phyloP scores from a whole-genome alignment of 805 yeast species.

The Ogataea haglerorum region DNA sequence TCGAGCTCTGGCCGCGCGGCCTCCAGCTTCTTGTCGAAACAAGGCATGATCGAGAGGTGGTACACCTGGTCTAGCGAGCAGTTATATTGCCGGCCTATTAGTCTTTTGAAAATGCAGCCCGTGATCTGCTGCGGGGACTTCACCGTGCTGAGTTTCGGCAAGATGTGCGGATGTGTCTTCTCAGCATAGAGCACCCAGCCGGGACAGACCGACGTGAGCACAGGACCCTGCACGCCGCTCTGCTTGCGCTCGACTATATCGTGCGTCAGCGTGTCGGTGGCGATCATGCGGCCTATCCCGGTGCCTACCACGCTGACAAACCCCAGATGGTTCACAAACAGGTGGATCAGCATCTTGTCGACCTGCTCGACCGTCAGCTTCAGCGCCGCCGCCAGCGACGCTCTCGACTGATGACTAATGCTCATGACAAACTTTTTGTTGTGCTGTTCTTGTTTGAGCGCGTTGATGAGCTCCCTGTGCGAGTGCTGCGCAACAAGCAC shows the following conservation, averaged over 20 bases:
- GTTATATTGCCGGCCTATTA: slow-evolving; percentile 38
- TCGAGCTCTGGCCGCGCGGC: slow-evolving; percentile 78
- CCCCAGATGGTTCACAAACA: slow-evolving; percentile 60
- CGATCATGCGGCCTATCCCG: slow-evolving; percentile 71
- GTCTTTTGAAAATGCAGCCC: slow-evolving; percentile 66
- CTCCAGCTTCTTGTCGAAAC: slow-evolving; percentile 94
- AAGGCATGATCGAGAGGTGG: slow-evolving; percentile 91
- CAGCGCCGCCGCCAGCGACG: slow-evolving; percentile 72
- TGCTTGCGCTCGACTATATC: slow-evolving; percentile 29
- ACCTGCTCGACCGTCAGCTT: slow-evolving; percentile 47
- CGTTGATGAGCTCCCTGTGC: slow-evolving; percentile 69
- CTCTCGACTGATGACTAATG: slow-evolving; percentile 81
- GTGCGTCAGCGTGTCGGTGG: slow-evolving; percentile 48
- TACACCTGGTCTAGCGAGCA: slow-evolving; percentile 42
- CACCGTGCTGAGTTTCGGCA: slow-evolving; percentile 66
- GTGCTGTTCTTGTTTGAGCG: slow-evolving; percentile 36
- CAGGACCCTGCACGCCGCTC: slow-evolving; percentile 38
- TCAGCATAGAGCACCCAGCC: slow-evolving; percentile 97
- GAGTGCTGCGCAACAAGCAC: slow-evolving; percentile 88
- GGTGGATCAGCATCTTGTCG: slow-evolving; percentile 57
- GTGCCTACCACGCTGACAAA: slow-evolving; percentile 79
- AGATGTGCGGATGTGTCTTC: slow-evolving; percentile 85
- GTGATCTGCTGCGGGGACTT: slow-evolving; percentile 94
- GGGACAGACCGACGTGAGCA: slow-evolving; percentile 78
- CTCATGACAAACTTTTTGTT: slow-evolving; percentile 63